Evolutionary conservation across 257 asterid species (phyloP), one percentile per base, ranked within the genome.

Genomic region (Ocimum tenuiflorum): DNA sequence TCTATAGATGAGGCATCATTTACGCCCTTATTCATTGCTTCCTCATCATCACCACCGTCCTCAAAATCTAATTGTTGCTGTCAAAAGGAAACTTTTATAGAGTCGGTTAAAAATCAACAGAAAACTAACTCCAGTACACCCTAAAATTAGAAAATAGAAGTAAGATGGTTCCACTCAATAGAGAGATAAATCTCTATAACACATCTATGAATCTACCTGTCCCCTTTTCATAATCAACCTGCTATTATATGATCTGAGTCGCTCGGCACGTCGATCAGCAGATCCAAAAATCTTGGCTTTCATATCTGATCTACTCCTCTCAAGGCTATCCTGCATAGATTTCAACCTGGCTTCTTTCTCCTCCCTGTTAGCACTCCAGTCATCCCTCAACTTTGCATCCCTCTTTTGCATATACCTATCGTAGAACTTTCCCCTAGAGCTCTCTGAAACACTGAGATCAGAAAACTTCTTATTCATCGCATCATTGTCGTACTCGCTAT

Each of bases 291-390:
- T 60, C 78, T 84, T 91, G 46, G 77, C 71, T 80, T 88, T 83
- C 97, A 94, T 90, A 75, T 94, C 95, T 59, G 95, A 85, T 68
- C 73, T 81, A 80, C 80, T 94, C 66, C 78, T 75, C 78, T 90
- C 97, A 50, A 91, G 79, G 79, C 85, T 86, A 78, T 90, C 97
- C 77, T 83, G 94, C 99, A 94, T 74, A 55, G 82, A 82, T 81
- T 80, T 94, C 81, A 91, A 64, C 75, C 80, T 81, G 46, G 97
- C 91, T 81, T 94, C 97, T 72, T 94, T 94, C 79, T 88, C 95
- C 27, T 75, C 88, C 75, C 95, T 77, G 52, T 81, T 88, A 52
- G 86, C 78, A 74, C 86, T 80, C 97, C 97, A 94, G 29, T 90
- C 97, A 72, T 85, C 95, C 81, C 77, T 80, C 62, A 94, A 84